These are phyloP conservation scores for Hippophae rhamnoides DNA, from an alignment of 306 rosid species.

Conservation along the genomic window DNA sequence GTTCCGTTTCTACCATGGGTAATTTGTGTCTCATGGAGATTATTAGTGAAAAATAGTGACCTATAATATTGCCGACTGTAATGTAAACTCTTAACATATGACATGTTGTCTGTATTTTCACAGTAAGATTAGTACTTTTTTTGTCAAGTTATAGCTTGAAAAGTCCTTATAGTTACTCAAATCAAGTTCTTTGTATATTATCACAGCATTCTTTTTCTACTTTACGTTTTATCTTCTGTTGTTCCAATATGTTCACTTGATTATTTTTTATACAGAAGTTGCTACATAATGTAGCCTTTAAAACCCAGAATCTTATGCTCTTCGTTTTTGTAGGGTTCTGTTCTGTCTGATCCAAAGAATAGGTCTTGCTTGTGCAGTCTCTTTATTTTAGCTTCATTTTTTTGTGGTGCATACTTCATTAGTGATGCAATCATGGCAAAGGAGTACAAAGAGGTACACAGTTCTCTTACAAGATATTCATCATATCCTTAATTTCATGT, in stretches of 20 bases:
- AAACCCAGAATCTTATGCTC: background rate
- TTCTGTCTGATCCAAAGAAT: constrained; percentile 44
- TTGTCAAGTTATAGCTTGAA: constrained; percentile 4
- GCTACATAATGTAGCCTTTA: background rate
- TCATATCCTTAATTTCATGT: background rate
- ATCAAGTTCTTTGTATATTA: background rate
- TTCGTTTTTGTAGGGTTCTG: constrained; percentile 28
- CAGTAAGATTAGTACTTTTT: background rate
- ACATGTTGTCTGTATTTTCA: too few relatives aligned
- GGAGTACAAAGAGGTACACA: constrained; percentile 51
- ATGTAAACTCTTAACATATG: too few relatives aligned
- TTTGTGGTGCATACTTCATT: constrained; percentile 59
- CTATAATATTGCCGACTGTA: too few relatives aligned
- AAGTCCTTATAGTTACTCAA: background rate
- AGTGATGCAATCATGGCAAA: constrained; percentile 42
- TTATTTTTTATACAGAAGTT: background rate
- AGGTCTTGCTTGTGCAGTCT: constrained; percentile 49
- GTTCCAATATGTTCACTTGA: background rate
- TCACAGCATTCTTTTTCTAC: background rate
- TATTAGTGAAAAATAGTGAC: too few relatives aligned
- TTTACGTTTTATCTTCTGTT: background rate
- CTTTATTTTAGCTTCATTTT: constrained; percentile 36
- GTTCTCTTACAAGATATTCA: background rate
- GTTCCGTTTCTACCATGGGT: too few relatives aligned
- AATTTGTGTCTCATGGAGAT: too few relatives aligned